These are phyloP conservation scores for Gossypium arboreum DNA, from an alignment of 345 rosid genomes.

Conservation along the genomic window DNA sequence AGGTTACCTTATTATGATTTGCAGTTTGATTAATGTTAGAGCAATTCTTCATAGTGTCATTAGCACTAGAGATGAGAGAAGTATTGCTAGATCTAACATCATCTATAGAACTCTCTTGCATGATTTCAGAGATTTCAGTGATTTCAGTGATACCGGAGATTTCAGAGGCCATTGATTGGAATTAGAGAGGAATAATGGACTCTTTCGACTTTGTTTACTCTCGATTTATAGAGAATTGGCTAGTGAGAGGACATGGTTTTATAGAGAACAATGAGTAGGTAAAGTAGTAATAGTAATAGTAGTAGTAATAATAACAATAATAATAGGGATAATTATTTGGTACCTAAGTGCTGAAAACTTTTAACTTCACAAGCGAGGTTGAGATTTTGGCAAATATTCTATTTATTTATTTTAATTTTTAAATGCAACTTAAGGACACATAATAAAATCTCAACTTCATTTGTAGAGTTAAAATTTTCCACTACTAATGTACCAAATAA, in stretches of 20 bases:
- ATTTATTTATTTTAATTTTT: no score
- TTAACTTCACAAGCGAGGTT: no score
- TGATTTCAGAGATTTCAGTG: background rate
- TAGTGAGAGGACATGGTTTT: background rate
- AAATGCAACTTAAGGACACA: no score
- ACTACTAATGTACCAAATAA: no score
- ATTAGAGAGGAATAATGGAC: background rate
- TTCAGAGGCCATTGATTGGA: conserved; percentile 3
- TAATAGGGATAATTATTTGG: no score
- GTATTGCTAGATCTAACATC: background rate
- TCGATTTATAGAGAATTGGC: background rate
- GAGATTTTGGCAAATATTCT: no score
- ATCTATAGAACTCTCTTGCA: background rate
- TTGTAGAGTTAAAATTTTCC: no score
- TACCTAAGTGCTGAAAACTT: no score
- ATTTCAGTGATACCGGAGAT: no score
- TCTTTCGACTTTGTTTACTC: background rate
- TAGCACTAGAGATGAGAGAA: background rate
- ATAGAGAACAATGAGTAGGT: background rate
- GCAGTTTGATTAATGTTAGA: background rate
- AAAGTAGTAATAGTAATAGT: background rate
- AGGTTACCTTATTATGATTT: background rate
- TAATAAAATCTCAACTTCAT: no score
- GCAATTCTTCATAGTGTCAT: background rate
- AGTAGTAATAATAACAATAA: background rate